Evolutionary conservation across 2,329 filamentous ascomycete genomes (phyloP), one percentile per base, ranked within the genome.

Genomic region (Sclerotinia spermophila): DNA sequence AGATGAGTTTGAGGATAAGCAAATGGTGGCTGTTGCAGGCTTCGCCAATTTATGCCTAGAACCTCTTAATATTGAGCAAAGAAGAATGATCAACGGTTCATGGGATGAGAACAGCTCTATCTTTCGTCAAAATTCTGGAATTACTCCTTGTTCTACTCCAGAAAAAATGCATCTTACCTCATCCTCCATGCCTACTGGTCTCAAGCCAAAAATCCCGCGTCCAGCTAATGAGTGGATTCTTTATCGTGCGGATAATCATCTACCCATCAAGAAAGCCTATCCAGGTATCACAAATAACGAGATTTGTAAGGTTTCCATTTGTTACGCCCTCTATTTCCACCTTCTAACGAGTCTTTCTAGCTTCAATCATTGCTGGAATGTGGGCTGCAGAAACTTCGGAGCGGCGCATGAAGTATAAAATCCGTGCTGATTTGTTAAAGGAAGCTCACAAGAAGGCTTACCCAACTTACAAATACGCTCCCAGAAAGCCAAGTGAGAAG

Each of bases 201-300:
- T 19, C 15, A 53, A 53, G n/a, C 51, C 35, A 66, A 66, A 66
- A 19, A 66, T 66, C 13, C 62, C 62, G 27, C 62, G 62, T 53
- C 62, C 62, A 27, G 44, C 62, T n/a, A 66, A 66, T 66, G 62
- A 66, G 38, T 66, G 48, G 62, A 55, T 66, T 66, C 62, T 66
- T 19, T 66, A 66, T 21, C 62, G 62, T 17, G 45, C 62, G 11
- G 62, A 66, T 24, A 66, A 66, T n/a, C 62, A 66, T 55, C 48
- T 66, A 24, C 44, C 21, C 13, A 66, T 66, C n/a, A 66, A 66
- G 45, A 21, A 53, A 33, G 62, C 62, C 10, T 66, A 55, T 53
- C 62, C 62, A 17, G 48, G 48, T 40, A 66, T 66, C 48, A 53
- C 30, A 21, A 66, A 66, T 21, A 66, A 66, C 62, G 62, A 66